Conservation (phyloP, 2,329 filamentous ascomycete species). For the Leptographium radiaticola region DNA sequence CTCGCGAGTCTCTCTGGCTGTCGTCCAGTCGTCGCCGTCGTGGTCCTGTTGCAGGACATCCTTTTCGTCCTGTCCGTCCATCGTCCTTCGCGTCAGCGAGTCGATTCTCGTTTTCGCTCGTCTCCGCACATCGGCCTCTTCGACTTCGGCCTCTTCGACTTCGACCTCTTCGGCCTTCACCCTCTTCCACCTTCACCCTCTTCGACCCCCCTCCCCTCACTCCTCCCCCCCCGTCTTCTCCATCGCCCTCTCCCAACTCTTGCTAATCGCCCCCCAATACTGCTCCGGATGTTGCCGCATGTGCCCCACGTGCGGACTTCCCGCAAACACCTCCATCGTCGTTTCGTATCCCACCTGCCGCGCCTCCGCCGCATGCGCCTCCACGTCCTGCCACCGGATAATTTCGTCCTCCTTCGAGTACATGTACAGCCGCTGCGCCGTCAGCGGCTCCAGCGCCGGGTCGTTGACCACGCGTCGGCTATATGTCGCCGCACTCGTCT, state of each 20-base stretch:
- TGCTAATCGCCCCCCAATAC: slow-evolving; percentile 1
- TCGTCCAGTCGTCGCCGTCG: no score
- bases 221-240: not conserved
- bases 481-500: not conserved
- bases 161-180: no score
- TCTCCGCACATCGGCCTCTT: no score
- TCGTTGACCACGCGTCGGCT: not conserved
- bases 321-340: not conserved
- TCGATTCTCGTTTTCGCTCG: no score
- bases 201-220: not conserved
- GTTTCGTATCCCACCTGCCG: not conserved
- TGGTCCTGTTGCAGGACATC: no score
- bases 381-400: slow-evolving; percentile 1
- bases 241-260: not conserved
- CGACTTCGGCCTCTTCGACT: no score
- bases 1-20: no score
- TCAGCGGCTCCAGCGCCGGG: not conserved
- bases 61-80: no score
- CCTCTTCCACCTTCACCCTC: no score
- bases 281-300: not conserved
- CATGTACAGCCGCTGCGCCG: not conserved
- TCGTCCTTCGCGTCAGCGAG: no score
- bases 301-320: slow-evolving; percentile 1
- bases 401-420: slow-evolving; percentile 1
- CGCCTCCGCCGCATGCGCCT: not conserved